A percentile compares a stretch with the other conserved stretches of the same genome.
These are phyloP conservation scores for Chalaropsis thielavioides DNA, from an alignment of 2,329 filamentous ascomycete species.

Conservation along the genomic window DNA sequence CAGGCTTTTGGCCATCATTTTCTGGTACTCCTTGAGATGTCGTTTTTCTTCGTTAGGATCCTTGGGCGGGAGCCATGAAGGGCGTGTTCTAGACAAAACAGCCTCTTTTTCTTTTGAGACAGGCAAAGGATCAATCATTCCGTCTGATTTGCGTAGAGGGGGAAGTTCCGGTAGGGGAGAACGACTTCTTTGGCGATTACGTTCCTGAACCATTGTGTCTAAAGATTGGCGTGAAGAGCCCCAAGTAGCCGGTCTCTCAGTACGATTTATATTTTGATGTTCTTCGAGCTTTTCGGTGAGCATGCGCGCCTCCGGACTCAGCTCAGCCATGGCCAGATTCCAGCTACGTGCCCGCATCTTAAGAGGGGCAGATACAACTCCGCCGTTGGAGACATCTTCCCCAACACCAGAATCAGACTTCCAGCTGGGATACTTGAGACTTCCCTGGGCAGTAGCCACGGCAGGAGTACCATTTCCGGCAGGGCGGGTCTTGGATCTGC, in stretches of 20 bases:
- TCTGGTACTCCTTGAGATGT: conserved; percentile 74
- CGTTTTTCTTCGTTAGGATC: conserved; percentile 80
- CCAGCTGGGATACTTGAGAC: conserved; percentile 42
- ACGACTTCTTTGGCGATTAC: conserved; percentile 23
- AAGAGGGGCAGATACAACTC: conserved; percentile 27
- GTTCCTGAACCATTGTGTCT: conserved; percentile 18
- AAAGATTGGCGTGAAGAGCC: conserved; percentile 18
- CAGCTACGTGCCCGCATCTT: conserved; percentile 56
- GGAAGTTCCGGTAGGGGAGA: conserved; percentile 51
- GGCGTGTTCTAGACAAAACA: conserved; percentile 63
- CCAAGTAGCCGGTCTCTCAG: conserved; percentile 20
- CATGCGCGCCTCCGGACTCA: conserved; percentile 58
- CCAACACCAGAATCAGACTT: conserved; percentile 31
- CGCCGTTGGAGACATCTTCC: conserved; percentile 19
- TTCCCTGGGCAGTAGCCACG: conserved; percentile 44
- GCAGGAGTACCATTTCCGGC: conserved; percentile 51
- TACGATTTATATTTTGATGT: conserved; percentile 44
- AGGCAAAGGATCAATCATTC: conserved; percentile 72
- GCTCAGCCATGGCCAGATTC: conserved; percentile 52
- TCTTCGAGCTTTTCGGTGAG: conserved; percentile 70
- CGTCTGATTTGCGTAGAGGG: conserved; percentile 55
- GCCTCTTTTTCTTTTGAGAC: conserved; percentile 79
- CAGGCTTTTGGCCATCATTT: conserved; percentile 56
- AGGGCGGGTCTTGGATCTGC: conserved; percentile 32
- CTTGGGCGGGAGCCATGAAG: conserved; percentile 75